Conservation (phyloP, 495 filamentous ascomycete genomes). For the Bathelium albidoporum region DNA sequence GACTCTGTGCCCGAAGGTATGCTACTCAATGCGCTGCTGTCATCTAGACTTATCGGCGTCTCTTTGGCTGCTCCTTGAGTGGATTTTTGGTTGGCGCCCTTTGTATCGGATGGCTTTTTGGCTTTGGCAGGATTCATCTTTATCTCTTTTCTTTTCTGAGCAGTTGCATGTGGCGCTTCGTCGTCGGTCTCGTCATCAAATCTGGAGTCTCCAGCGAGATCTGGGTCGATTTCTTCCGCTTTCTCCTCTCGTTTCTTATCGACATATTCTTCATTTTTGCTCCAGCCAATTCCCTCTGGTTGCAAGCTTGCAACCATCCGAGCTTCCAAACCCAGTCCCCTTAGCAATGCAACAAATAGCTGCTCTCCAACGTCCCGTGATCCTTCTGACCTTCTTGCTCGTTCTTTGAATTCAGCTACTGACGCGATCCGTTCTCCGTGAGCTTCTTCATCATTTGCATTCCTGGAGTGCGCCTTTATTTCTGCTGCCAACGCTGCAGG, state of each 20-base stretch:
- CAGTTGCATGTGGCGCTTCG: slow-evolving; percentile 3
- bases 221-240: slow-evolving; percentile 12
- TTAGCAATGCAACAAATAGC: slow-evolving; percentile 80
- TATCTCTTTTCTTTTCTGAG: background rate
- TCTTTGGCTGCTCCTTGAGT: slow-evolving; percentile 13
- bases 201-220: background rate
- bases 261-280: slow-evolving; percentile 62
- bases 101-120: slow-evolving; percentile 2
- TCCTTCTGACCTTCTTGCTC: slow-evolving; percentile 62
- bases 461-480: slow-evolving; percentile 52
- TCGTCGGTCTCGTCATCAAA: slow-evolving; percentile 11
- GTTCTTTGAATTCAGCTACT: slow-evolving; percentile 54
- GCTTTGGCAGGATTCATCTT: background rate
- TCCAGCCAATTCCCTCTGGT: slow-evolving; percentile 84
- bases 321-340: slow-evolving; percentile 70
- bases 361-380: slow-evolving; percentile 83
- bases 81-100: slow-evolving; percentile 9
- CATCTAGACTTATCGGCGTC: slow-evolving; percentile 30
- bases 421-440: slow-evolving; percentile 66
- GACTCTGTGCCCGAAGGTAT: slow-evolving; percentile 11
- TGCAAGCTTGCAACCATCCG: slow-evolving; percentile 77
- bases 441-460: slow-evolving; percentile 45
- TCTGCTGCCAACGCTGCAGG: slow-evolving; percentile 56
- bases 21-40: slow-evolving; percentile 20
- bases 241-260: slow-evolving; percentile 24